Conservation (phyloP, 2,329 filamentous ascomycete genomes). For the Fusarium austroafricanum region DNA sequence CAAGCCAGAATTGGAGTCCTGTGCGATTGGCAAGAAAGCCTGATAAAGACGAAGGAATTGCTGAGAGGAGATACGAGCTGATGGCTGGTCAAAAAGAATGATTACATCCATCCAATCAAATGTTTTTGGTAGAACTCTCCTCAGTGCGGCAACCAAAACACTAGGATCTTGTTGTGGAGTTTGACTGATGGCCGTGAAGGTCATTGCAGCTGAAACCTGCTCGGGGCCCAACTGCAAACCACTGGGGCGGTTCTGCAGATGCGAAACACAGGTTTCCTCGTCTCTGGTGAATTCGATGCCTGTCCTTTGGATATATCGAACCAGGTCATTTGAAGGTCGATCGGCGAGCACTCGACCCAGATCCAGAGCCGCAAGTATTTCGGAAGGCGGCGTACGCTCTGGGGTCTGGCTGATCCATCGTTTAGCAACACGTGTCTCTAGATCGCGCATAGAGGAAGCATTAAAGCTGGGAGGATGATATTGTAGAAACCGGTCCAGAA, state of each 20-base stretch:
- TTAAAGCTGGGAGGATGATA: slow-evolving; percentile 89
- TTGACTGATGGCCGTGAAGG: slow-evolving; percentile 71
- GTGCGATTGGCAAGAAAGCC: slow-evolving; percentile 78
- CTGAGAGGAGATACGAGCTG: slow-evolving; percentile 77
- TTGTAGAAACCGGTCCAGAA: slow-evolving; percentile 88
- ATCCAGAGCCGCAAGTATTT: slow-evolving; percentile 77
- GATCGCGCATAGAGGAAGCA: slow-evolving; percentile 76
- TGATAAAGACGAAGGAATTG: slow-evolving; percentile 88
- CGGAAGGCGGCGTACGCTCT: slow-evolving; percentile 74
- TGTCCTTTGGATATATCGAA: slow-evolving; percentile 76
- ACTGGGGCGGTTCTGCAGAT: slow-evolving; percentile 64
- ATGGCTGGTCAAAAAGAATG: slow-evolving; percentile 81
- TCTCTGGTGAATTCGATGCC: slow-evolving; percentile 81
- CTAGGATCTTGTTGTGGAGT: slow-evolving; percentile 64
- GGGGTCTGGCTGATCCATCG: slow-evolving; percentile 70
- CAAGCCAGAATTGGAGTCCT: slow-evolving; percentile 62
- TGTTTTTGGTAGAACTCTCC: slow-evolving; percentile 70
- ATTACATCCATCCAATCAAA: slow-evolving; percentile 80
- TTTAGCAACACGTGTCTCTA: slow-evolving; percentile 72
- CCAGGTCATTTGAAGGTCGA: slow-evolving; percentile 66
- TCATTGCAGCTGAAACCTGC: slow-evolving; percentile 83
- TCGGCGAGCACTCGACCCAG: slow-evolving; percentile 74
- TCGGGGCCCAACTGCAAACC: slow-evolving; percentile 78
- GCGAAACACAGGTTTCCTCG: slow-evolving; percentile 71
- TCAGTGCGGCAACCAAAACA: slow-evolving; percentile 70